Evolutionary conservation across 495 filamentous ascomycete genomes (phyloP), one percentile per base, ranked within the genome.

Genomic region (Lasiosphaeria miniovina): DNA sequence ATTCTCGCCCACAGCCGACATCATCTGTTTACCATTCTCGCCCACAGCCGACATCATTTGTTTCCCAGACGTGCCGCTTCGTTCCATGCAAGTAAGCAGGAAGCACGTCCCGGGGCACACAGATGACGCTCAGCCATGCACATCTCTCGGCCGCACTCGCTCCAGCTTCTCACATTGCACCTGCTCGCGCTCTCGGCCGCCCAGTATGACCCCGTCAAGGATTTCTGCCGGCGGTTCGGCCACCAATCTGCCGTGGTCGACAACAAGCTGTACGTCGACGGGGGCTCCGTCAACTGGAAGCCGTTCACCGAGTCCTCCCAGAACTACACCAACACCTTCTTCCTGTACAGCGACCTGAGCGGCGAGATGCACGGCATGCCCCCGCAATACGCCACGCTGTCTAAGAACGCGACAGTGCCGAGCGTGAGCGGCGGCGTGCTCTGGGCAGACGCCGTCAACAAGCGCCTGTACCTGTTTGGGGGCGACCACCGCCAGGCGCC

Each of bases 401-500:
- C 74, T 33, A 83, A 83, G 54, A 77, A 79, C 54, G 63, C 62
- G 14, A 70, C 73, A 15, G 71, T 83, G 31, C 81, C 81, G 0
- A 60, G 52, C 54, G 70, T 78, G 31, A 66, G 58, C 49, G 77
- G 81, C 33, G 80, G 78, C 1, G 62, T 75, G 24, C 56, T 83
- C 10, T 83, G 79, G 80, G 68, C 72, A 35, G 81, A 83, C 57
- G 65, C 71, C n/a, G 74, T 79, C 35, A 82, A 84, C 60, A 81
- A 80, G 62, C 65, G 72, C 34, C 73, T 83, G 51, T 83, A 79
- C 59, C 66, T 76, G 10, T 83, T 70, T 62, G 81, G 81, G 8
- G 81, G 81, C 38, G 76, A 82, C 51, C 75, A 68, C 10, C 61
- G 51, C 55, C 68, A 59, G 50, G 53, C 67, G 3, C 69, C 76